A percentile compares a stretch with the other conserved stretches of the same genome.
Evolutionary conservation across 306 rosid genomes (phyloP).

Genomic region (Arachis hypogaea): DNA sequence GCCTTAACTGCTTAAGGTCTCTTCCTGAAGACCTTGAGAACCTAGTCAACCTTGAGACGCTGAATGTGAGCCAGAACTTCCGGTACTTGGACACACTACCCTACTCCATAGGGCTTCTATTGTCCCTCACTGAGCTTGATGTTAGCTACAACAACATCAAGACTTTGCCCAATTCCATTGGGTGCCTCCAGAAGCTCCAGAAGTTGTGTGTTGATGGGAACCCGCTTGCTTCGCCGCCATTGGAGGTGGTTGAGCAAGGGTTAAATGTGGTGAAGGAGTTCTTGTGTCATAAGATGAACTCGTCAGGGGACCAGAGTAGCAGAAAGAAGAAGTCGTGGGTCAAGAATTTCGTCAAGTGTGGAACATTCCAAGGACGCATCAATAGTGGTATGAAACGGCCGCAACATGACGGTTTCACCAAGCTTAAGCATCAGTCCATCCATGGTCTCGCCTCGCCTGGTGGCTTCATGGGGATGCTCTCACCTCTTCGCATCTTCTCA

Average conservation of each 20-base stretch:
- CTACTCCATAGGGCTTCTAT: constrained; percentile 78
- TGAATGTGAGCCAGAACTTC: constrained; percentile 92
- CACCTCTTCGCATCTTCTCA: constrained; percentile 79
- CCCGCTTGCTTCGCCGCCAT: constrained; percentile 73
- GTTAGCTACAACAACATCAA: constrained; percentile 78
- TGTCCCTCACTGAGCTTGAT: constrained; percentile 77
- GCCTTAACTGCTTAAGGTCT: constrained; percentile 72
- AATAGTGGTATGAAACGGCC: constrained; percentile 13
- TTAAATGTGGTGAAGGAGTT: constrained; percentile 67
- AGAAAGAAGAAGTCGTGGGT: constrained; percentile 77
- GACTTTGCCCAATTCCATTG: constrained; percentile 70
- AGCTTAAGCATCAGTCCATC: constrained; percentile 60
- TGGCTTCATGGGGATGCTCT: constrained; percentile 65
- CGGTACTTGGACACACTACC: constrained; percentile 72
- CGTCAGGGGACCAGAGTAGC: constrained; percentile 16
- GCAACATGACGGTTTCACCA: constrained; percentile 48
- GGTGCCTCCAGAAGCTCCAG: constrained; percentile 71
- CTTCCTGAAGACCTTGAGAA: constrained; percentile 84
- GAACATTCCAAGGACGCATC: constrained; percentile 54
- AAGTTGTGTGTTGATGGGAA: constrained; percentile 79
- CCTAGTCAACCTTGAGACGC: constrained; percentile 72
- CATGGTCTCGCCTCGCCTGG: constrained; percentile 79
- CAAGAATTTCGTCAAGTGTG: constrained; percentile 60
- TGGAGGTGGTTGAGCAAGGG: constrained; percentile 68
- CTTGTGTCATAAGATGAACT: constrained; percentile 64